These are phyloP conservation scores for Lachnellula suecica DNA, from an alignment of 2,329 filamentous ascomycete genomes.

Conservation along the genomic window DNA sequence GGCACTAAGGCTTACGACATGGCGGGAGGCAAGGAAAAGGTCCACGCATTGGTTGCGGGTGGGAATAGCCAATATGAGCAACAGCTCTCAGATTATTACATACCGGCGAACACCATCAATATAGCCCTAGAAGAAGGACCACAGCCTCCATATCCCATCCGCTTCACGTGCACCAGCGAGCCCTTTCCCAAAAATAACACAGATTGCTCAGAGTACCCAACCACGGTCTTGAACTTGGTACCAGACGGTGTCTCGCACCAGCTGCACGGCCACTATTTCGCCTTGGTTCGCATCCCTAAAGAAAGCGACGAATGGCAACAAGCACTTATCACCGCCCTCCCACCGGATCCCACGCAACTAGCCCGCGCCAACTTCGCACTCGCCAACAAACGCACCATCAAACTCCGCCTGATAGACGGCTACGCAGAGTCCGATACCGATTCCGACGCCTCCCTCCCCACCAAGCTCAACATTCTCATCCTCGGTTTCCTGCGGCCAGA, in stretches of 20 bases:
- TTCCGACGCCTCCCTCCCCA: conserved; percentile 42
- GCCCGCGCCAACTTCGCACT: conserved; percentile 31
- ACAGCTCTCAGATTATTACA: conserved; percentile 35
- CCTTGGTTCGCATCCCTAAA: conserved; percentile 51
- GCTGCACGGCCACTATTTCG: conserved; percentile 62
- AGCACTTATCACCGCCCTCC: conserved; percentile 56
- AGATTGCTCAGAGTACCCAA: conserved; percentile 47
- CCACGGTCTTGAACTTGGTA: conserved; percentile 52
- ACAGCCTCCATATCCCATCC: conserved; percentile 51
- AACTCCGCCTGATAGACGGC: conserved; percentile 53
- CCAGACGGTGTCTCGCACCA: conserved; percentile 52
- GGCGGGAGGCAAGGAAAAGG: background rate
- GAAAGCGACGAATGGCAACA: conserved; percentile 53
- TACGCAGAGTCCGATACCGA: conserved; percentile 44
- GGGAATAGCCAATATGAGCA: conserved; percentile 39
- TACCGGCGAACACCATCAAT: conserved; percentile 31
- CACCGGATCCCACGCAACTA: conserved; percentile 40
- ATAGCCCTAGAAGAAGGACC: conserved; percentile 47
- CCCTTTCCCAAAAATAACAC: conserved; percentile 28
- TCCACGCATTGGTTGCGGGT: conserved; percentile 30
- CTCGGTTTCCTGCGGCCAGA: conserved; percentile 58
- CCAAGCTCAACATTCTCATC: conserved; percentile 51
- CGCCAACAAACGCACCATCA: conserved; percentile 49
- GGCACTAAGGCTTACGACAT: background rate
- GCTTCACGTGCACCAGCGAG: conserved; percentile 49